Percentiles rank a stretch among this genome's conserved stretches.
These are phyloP conservation scores for Lathyrus oleraceus DNA, from an alignment of 306 rosid genomes.

Conservation along the genomic window DNA sequence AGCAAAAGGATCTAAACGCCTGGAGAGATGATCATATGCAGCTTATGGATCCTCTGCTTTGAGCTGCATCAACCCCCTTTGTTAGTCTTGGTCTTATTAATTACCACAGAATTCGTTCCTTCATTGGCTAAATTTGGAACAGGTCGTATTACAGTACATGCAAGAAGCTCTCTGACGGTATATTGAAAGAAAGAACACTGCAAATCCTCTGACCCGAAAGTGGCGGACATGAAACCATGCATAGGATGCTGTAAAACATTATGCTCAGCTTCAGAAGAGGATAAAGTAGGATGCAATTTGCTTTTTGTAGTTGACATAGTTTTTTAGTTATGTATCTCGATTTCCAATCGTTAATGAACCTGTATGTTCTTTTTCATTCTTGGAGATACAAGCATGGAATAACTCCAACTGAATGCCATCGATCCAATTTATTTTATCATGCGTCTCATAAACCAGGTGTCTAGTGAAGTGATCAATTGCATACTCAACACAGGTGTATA, in stretches of 20 bases:
- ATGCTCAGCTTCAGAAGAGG: too few relatives aligned
- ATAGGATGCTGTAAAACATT: slow-evolving; percentile 90
- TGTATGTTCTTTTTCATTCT: slow-evolving; percentile 58
- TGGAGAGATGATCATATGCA: slow-evolving; percentile 60
- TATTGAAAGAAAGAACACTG: slow-evolving; percentile 81
- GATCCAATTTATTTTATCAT: slow-evolving; percentile 82
- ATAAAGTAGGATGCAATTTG: slow-evolving; percentile 94
- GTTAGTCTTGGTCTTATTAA: slow-evolving; percentile 65
- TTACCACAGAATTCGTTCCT: too few relatives aligned
- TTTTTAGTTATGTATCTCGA: slow-evolving; percentile 69
- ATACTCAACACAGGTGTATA: slow-evolving; percentile 89
- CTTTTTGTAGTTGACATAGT: slow-evolving; percentile 68
- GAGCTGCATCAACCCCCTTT: slow-evolving; percentile 43
- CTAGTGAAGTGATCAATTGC: slow-evolving; percentile 82
- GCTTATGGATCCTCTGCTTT: slow-evolving; percentile 50
- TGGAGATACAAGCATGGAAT: slow-evolving; percentile 74
- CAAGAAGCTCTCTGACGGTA: slow-evolving; percentile 88
- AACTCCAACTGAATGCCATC: slow-evolving; percentile 90
- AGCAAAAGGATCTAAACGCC: slow-evolving; percentile 73
- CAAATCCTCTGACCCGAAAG: slow-evolving; percentile 80
- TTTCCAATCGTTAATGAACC: slow-evolving; percentile 57
- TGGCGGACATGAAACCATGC: slow-evolving; percentile 79
- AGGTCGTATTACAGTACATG: slow-evolving; percentile 94
- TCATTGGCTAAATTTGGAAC: slow-evolving; percentile 83
- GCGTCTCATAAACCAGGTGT: slow-evolving; percentile 88